Conservation (phyloP, 2,329 filamentous ascomycete genomes). For the Diaporthe amygdali region DNA sequence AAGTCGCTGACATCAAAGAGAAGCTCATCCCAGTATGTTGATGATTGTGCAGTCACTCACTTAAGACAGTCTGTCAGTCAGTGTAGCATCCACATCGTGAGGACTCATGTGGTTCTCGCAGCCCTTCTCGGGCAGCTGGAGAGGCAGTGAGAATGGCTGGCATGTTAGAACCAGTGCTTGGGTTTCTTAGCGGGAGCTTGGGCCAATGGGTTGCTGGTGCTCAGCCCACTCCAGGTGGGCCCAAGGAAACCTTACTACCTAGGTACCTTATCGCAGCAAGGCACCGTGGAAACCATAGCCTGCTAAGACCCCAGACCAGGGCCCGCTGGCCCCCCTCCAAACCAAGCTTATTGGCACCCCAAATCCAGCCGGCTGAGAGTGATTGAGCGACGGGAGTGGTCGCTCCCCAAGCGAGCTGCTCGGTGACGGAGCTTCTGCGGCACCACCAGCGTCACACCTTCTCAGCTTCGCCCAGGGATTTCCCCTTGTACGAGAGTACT, state of each 20-base stretch:
- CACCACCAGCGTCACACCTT: constrained; percentile 6
- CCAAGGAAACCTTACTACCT: not conserved
- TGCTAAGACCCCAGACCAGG: not conserved
- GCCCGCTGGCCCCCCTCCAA: no score
- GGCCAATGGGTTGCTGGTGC: not conserved
- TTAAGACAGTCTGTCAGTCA: no score
- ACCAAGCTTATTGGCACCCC: not conserved
- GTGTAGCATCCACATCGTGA: not conserved
- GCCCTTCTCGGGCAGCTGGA: not conserved
- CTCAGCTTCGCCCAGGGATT: constrained; percentile 11
- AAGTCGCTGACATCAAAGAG: not conserved
- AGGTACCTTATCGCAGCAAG: no score
- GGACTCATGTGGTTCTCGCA: not conserved
- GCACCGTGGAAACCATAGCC: not conserved
- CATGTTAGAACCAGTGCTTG: not conserved
- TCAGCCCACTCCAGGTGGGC: not conserved
- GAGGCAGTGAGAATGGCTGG: not conserved
- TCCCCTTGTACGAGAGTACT: constrained; percentile 5
- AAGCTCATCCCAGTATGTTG: not conserved
- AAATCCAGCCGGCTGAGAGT: not conserved
- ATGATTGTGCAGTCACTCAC: no score
- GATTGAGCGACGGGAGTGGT: not conserved
- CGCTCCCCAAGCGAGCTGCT: constrained; percentile 8
- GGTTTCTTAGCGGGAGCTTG: not conserved
- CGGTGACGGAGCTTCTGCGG: constrained; percentile 14